Evolutionary conservation across 257 asterid species (phyloP).

Genomic region (Schizonepeta tenuifolia): DNA sequence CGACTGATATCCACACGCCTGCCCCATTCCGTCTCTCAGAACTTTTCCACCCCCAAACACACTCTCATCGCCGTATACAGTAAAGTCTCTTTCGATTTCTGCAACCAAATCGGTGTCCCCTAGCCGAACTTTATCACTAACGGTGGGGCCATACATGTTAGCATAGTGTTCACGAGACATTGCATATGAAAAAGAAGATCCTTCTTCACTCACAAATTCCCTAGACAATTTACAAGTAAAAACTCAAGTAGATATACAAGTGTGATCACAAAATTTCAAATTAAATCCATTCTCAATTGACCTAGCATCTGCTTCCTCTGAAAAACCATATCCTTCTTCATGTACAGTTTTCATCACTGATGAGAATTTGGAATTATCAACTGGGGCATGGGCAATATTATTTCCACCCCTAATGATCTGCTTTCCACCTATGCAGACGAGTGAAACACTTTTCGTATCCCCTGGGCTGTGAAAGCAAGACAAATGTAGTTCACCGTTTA

Average conservation of each 20-base stretch:
- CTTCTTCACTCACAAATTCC: conserved; percentile 63
- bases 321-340: conserved; percentile 52
- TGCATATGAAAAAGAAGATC: conserved; percentile 55
- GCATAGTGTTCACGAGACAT: conserved; percentile 78
- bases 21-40: no score
- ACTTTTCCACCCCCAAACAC: no score
- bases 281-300: conserved; percentile 33
- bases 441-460: conserved; percentile 88
- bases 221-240: conserved; percentile 52
- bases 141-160: conserved; percentile 90
- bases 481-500: conserved; percentile 20
- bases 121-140: conserved; percentile 85
- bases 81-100: conserved; percentile 86
- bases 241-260: conserved; percentile 26
- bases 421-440: conserved; percentile 76
- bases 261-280: conserved; percentile 23
- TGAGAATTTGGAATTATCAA: conserved; percentile 47
- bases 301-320: conserved; percentile 68
- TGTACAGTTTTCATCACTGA: conserved; percentile 57
- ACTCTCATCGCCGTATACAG: no score
- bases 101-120: conserved; percentile 92
- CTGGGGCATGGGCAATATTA: conserved; percentile 70
- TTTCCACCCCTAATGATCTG: conserved; percentile 84
- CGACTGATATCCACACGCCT: no score
- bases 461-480: conserved; percentile 79